Conservation (phyloP, 768 basidiomycete genomes). For the Fistulinella prunicolor region DNA sequence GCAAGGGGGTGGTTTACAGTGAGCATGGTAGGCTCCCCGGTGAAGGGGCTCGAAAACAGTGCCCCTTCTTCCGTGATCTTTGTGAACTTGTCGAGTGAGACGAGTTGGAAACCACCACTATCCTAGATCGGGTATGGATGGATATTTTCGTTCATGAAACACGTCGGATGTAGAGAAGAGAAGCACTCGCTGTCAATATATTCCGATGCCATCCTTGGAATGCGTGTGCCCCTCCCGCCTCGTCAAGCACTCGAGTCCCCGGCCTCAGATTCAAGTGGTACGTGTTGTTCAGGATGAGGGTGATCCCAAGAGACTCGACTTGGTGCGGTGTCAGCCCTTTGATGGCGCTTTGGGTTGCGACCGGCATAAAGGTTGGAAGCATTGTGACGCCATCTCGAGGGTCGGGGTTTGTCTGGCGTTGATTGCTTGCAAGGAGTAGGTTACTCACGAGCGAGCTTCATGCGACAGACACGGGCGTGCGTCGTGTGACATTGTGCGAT, state of each 20-base stretch:
- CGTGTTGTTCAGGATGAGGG: constrained; percentile 85
- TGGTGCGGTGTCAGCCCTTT: constrained; percentile 88
- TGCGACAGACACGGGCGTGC: constrained; percentile 77
- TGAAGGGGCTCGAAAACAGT: constrained; percentile 79
- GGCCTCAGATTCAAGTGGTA: constrained; percentile 89
- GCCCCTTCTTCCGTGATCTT: constrained; percentile 89
- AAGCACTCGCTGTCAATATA: constrained; percentile 65
- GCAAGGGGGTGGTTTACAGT: constrained; percentile 57
- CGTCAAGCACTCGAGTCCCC: constrained; percentile 66
- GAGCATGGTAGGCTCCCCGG: constrained; percentile 83
- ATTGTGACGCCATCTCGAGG: constrained; percentile 71
- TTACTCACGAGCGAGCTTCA: constrained; percentile 73
- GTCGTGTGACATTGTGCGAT: constrained; percentile 81
- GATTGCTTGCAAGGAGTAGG: constrained; percentile 1
- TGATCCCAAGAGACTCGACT: constrained; percentile 76
- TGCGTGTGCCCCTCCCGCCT: constrained; percentile 81
- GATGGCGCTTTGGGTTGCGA: constrained; percentile 89
- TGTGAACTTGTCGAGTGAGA: constrained; percentile 80
- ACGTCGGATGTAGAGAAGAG: background rate
- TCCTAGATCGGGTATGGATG: constrained; percentile 45
- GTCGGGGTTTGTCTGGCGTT: background rate
- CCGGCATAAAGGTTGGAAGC: constrained; percentile 92
- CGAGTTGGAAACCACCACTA: constrained; percentile 88
- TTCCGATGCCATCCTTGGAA: constrained; percentile 90
- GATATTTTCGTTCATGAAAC: background rate